Percentiles rank a stretch among this genome's conserved stretches.
Conservation (phyloP, 768 basidiomycete genomes). For the Coprinopsis sp. region DNA sequence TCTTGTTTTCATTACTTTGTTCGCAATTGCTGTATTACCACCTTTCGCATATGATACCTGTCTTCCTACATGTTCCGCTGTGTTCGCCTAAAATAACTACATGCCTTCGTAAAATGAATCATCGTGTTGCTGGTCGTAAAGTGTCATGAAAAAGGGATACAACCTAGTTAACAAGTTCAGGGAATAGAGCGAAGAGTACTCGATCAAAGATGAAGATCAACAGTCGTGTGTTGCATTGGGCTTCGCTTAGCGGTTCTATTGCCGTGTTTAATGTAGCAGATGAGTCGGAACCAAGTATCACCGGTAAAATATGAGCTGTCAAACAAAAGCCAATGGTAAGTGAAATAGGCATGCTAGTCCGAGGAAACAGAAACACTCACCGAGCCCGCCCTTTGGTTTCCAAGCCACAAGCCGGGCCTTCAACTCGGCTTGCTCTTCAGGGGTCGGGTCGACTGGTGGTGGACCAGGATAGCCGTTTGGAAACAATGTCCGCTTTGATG, state of each 20-base stretch:
- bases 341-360: not conserved
- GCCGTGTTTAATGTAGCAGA: constrained; percentile 44
- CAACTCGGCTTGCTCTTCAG: constrained; percentile 67
- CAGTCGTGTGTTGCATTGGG: constrained; percentile 76
- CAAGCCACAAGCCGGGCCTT: constrained; percentile 39
- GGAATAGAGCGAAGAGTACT: constrained; percentile 66
- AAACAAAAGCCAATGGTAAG: constrained; percentile 1
- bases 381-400: constrained; percentile 30
- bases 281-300: constrained; percentile 53
- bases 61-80: too few relatives aligned
- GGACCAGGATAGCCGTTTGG: constrained; percentile 86
- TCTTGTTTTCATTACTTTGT: too few relatives aligned
- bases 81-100: too few relatives aligned
- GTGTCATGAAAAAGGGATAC: not conserved
- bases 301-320: constrained; percentile 39
- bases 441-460: constrained; percentile 65
- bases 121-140: too few relatives aligned
- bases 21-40: too few relatives aligned
- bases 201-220: constrained; percentile 70
- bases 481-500: constrained; percentile 70
- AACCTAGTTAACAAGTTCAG: constrained; percentile 50
- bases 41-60: too few relatives aligned
- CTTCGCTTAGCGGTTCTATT: constrained; percentile 57
- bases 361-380: constrained; percentile 22
- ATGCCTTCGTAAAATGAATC: too few relatives aligned